phyloP scores from a whole-genome alignment of 768 basidiomycete species.

The Macrolepiota dolichaula region DNA sequence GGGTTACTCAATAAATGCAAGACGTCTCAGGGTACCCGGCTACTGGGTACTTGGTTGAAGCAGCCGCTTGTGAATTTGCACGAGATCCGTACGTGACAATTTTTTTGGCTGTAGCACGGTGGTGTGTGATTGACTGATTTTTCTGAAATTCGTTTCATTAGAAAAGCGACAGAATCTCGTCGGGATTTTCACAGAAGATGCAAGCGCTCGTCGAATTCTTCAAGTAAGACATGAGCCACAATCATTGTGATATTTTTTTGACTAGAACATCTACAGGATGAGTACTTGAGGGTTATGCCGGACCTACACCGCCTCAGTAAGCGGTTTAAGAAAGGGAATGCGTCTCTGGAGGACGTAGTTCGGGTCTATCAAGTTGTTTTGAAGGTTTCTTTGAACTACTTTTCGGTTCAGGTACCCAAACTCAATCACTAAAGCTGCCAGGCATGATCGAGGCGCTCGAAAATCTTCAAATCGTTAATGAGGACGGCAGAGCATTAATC shows the following conservation, averaged over 20 bases:
- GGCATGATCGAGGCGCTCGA: slow-evolving; percentile 69
- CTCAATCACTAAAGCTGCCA: slow-evolving; percentile 49
- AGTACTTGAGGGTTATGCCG: slow-evolving; percentile 87
- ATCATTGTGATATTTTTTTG: background rate
- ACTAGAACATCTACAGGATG: slow-evolving; percentile 49
- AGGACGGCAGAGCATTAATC: slow-evolving; percentile 49
- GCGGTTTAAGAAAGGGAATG: slow-evolving; percentile 80
- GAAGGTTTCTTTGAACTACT: slow-evolving; percentile 46
- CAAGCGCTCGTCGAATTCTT: slow-evolving; percentile 63
- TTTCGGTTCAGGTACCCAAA: background rate
- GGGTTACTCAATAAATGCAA: slow-evolving; percentile 94
- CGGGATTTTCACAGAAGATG: slow-evolving; percentile 79
- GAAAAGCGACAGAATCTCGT: slow-evolving; percentile 87
- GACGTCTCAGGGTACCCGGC: slow-evolving; percentile 87
- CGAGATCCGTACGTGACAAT: slow-evolving; percentile 69
- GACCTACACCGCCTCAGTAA: slow-evolving; percentile 92
- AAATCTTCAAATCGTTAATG: slow-evolving; percentile 39
- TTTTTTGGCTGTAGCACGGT: background rate
- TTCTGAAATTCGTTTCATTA: slow-evolving; percentile 33
- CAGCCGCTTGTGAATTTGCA: slow-evolving; percentile 94
- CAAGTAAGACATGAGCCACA: slow-evolving; percentile 47
- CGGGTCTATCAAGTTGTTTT: slow-evolving; percentile 91
- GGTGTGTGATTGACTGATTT: background rate
- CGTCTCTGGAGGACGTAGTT: slow-evolving; percentile 91
- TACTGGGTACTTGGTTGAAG: slow-evolving; percentile 91